Conservation (phyloP, 116 monocot genomes). For the Thalassia testudinum region DNA sequence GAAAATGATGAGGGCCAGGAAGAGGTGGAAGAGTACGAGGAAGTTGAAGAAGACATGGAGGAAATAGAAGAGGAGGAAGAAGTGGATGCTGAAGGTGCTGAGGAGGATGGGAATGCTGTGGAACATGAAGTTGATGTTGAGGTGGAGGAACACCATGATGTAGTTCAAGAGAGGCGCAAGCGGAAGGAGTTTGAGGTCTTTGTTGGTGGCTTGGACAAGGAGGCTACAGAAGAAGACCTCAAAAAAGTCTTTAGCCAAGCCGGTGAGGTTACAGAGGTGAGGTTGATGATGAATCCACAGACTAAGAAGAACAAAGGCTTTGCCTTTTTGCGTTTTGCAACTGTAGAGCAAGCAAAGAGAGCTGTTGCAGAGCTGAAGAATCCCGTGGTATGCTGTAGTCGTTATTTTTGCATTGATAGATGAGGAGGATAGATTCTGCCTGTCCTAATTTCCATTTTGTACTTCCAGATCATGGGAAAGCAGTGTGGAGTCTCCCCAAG, state of each 20-base stretch:
- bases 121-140: conserved; percentile 42
- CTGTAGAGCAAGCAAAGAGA: conserved; percentile 90
- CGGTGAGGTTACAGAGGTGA: conserved; percentile 77
- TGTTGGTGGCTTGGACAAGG: conserved; percentile 97
- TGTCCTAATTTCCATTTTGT: background rate
- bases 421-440: too few relatives aligned
- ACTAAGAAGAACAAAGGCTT: conserved; percentile 99
- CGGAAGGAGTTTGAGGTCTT: conserved; percentile 98
- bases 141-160: conserved; percentile 80
- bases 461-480: conserved; percentile 82
- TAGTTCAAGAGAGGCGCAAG: conserved; percentile 72
- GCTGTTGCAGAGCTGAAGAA: conserved; percentile 72
- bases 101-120: conserved; percentile 35
- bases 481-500: conserved; percentile 96
- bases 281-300: conserved; percentile 80
- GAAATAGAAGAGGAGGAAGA: conserved; percentile 38
- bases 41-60: conserved; percentile 23
- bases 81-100: conserved; percentile 34
- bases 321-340: conserved; percentile 94
- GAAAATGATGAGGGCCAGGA: conserved; percentile 17
- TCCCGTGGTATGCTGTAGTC: conserved; percentile 44
- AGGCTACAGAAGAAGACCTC: conserved; percentile 87
- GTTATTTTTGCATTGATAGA: too few relatives aligned
- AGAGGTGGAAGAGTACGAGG: conserved; percentile 12
- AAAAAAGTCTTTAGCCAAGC: conserved; percentile 68